Base-by-base conservation (phyloP, 2,329 filamentous ascomycete genomes). In the Cadophora gregata region DNA sequence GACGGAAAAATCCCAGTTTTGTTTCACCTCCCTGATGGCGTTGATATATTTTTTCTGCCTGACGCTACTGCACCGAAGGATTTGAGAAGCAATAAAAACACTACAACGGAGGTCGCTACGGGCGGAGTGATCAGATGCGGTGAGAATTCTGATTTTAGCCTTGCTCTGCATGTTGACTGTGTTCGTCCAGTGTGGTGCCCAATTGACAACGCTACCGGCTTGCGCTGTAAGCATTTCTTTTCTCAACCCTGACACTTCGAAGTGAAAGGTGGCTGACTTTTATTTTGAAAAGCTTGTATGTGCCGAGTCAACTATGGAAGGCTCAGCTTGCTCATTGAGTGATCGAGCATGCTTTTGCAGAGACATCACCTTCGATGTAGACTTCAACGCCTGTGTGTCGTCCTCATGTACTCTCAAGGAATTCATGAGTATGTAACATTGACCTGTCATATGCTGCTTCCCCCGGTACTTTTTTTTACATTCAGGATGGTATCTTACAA, bases 331-430 rank as follows among this genome's bases (percentile, higher is more conserved):
- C 66, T 70, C 77, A 4, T 66, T 74, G 1, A 79, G 79, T 4
- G 74, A 82, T 63, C 75, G 76, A 51, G 72, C 73, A 29, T 82
- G 81, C 64, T 73, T 82, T 27, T 82, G 80, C 68, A 76, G 71
- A 1, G 75, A 81, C 65, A 62, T 64, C 1, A 67, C 72, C 2
- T 73, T 81, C 33, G 77, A 75, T 21, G 67, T 65, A 0, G 68
- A 73, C 25, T 72, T 80, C 3, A 73, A 75, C 8, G 50, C 68
- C 12, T 82, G 80, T 53, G 75, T 81, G 4, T 12, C 65, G 7
- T 45, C 73, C 21, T 76, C 67, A 33, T 80, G 80, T 70, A 80
- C 77, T 0, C 71, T 80, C 36, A 75, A 73, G n/a, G 75, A 82
- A 65, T 70, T 75, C 8, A 66, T 82, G 31, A 74, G 78, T 80